These are phyloP conservation scores for Tricholoma furcatifolium DNA, from an alignment of 768 basidiomycete species.

Conservation along the genomic window DNA sequence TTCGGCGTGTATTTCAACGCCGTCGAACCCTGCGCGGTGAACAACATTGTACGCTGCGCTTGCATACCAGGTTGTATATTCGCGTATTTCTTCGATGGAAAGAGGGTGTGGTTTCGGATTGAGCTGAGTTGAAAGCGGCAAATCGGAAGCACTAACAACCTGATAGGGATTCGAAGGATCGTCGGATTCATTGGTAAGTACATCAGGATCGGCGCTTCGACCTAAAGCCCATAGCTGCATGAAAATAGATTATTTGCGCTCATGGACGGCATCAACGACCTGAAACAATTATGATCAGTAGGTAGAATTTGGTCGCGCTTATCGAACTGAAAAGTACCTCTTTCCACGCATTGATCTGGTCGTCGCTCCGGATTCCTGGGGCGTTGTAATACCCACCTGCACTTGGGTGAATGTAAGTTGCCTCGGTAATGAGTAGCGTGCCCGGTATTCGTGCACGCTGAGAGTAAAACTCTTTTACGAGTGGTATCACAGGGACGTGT, in stretches of 20 bases:
- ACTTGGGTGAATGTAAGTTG: conserved; percentile 39
- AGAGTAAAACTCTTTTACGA: conserved; percentile 42
- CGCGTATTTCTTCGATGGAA: conserved; percentile 44
- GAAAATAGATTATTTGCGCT: conserved; percentile 43
- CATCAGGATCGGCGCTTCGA: conserved; percentile 30
- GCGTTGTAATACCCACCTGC: conserved; percentile 44
- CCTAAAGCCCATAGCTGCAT: conserved; percentile 60
- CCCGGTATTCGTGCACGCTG: conserved; percentile 46
- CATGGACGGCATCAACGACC: conserved; percentile 44
- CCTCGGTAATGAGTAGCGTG: conserved; percentile 55
- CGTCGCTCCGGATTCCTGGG: conserved; percentile 58
- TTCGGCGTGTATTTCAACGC: conserved; percentile 46
- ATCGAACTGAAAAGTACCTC: background rate
- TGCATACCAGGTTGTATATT: conserved; percentile 47
- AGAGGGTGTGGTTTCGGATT: conserved; percentile 34
- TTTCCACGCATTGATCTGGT: conserved; percentile 14
- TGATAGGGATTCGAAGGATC: conserved; percentile 23
- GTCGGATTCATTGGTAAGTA: conserved; percentile 36
- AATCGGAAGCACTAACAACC: conserved; percentile 32
- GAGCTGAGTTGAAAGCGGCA: conserved; percentile 20
- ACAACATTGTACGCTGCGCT: conserved; percentile 55
- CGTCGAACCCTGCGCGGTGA: conserved; percentile 63
- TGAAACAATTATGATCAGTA: too few relatives aligned
- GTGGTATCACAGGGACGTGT: conserved; percentile 29
- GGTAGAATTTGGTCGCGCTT: too few relatives aligned